Percentiles rank a stretch among this genome's conserved stretches.
These are phyloP conservation scores for Rhodotorula toruloides DNA, from an alignment of 768 basidiomycete species.

Conservation along the genomic window DNA sequence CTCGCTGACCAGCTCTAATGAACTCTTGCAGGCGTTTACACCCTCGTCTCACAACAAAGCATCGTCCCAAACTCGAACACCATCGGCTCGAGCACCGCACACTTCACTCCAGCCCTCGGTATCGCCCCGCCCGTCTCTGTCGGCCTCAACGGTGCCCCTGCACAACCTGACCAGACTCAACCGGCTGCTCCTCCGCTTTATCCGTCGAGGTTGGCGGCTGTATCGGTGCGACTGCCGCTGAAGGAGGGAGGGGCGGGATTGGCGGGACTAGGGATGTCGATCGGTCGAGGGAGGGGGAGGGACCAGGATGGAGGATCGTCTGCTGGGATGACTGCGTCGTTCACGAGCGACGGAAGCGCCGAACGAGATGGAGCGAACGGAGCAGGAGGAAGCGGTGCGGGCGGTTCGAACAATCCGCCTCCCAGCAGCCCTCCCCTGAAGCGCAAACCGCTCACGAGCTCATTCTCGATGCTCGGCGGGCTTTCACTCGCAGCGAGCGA, in stretches of 20 bases:
- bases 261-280: conserved; percentile 27
- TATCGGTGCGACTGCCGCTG: conserved; percentile 15
- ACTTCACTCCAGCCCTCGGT: conserved; percentile 49
- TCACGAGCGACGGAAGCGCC: not conserved
- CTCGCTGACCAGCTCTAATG: not conserved
- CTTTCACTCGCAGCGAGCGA: not conserved
- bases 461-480: conserved; percentile 34
- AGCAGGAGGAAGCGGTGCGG: not conserved
- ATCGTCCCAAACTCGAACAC: not conserved
- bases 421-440: conserved; percentile 14
- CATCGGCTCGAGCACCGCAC: conserved; percentile 45
- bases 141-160: not conserved
- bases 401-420: not conserved
- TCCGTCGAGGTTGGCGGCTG: conserved; percentile 14
- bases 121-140: conserved; percentile 48
- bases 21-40: conserved; percentile 28
- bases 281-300: conserved; percentile 13
- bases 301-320: not conserved
- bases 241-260: not conserved
- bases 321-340: not conserved
- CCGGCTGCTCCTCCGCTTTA: conserved; percentile 15
- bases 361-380: not conserved
- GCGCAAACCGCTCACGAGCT: conserved; percentile 22
- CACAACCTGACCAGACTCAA: conserved; percentile 1
- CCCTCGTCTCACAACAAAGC: conserved; percentile 14